Conservation (phyloP, 345 rosid genomes). For the Tarenaya hassleriana region DNA sequence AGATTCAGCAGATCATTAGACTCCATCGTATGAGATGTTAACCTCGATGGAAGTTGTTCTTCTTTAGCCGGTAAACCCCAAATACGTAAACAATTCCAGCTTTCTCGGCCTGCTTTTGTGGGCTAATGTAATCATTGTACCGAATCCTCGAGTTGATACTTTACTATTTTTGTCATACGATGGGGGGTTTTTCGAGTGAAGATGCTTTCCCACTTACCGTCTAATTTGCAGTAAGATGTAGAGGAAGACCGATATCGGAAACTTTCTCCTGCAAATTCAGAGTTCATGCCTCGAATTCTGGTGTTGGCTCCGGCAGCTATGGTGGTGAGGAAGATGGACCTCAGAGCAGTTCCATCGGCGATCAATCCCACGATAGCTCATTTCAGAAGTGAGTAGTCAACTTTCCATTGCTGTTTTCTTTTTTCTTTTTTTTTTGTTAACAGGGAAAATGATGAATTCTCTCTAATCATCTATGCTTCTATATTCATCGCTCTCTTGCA, state of each 20-base stretch:
- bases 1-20: background rate
- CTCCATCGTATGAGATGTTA: too few relatives aligned
- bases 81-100: background rate
- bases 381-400: constrained; percentile 51
- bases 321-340: constrained; percentile 46
- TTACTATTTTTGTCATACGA: too few relatives aligned
- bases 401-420: background rate
- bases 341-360: constrained; percentile 33
- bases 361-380: constrained; percentile 36
- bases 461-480: constrained; percentile 2
- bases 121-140: constrained; percentile 12
- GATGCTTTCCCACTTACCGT: constrained; percentile 12
- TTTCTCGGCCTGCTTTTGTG: background rate
- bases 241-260: constrained; percentile 38
- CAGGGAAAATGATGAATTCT: background rate
- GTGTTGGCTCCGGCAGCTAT: constrained; percentile 64
- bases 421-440: constrained; percentile 11
- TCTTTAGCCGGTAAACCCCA: background rate
- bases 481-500: constrained; percentile 37
- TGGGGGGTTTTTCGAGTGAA: background rate
- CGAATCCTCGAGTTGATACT: background rate
- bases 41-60: too few relatives aligned
- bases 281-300: constrained; percentile 59
- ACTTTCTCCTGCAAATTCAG: constrained; percentile 29
- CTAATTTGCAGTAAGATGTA: constrained; percentile 58